phyloP scores from a whole-genome alignment of 2,329 filamentous ascomycete species.

The Escovopsis sp. region DNA sequence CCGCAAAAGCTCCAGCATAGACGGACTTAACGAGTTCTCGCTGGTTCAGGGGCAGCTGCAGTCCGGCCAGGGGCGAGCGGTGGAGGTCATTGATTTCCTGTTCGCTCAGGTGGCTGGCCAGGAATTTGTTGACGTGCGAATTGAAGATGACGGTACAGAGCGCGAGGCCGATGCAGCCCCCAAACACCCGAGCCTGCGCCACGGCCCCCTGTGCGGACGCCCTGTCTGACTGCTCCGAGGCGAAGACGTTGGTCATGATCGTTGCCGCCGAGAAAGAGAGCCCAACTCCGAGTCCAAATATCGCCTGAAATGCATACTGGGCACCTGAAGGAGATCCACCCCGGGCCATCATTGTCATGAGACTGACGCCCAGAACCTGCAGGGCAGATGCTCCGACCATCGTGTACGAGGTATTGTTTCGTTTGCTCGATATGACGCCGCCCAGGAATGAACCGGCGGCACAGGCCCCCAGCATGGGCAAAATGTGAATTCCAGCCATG shows the following conservation, averaged over 20 bases:
- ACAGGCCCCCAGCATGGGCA: slow-evolving; percentile 43
- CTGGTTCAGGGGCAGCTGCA: slow-evolving; percentile 19
- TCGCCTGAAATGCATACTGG: slow-evolving; percentile 39
- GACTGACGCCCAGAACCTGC: slow-evolving; percentile 36
- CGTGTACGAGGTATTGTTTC: slow-evolving; percentile 38
- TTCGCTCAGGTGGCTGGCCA: slow-evolving; percentile 21
- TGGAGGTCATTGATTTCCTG: slow-evolving; percentile 28
- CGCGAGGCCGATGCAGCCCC: slow-evolving; percentile 44
- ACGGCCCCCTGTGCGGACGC: slow-evolving; percentile 46
- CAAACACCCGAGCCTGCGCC: slow-evolving; percentile 44
- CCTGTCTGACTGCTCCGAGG: slow-evolving; percentile 31
- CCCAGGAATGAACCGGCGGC: slow-evolving; percentile 42
- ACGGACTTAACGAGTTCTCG: slow-evolving; percentile 23
- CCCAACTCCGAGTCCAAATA: slow-evolving; percentile 45
- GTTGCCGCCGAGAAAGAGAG: slow-evolving; percentile 42
- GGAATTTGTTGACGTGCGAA: slow-evolving; percentile 22
- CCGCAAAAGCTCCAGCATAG: slow-evolving; percentile 31
- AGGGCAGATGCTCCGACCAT: slow-evolving; percentile 34
- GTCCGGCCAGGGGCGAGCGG: slow-evolving; percentile 26
- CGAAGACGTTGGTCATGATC: slow-evolving; percentile 41
- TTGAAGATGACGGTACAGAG: slow-evolving; percentile 46
- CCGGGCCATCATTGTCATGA: slow-evolving; percentile 31
- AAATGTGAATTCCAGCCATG: slow-evolving; percentile 39
- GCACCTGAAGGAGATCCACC: slow-evolving; percentile 19
- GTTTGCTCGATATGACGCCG: slow-evolving; percentile 36